Base-by-base conservation (phyloP, 768 basidiomycete genomes). In the Trichaptum fuscoviolaceum region DNA sequence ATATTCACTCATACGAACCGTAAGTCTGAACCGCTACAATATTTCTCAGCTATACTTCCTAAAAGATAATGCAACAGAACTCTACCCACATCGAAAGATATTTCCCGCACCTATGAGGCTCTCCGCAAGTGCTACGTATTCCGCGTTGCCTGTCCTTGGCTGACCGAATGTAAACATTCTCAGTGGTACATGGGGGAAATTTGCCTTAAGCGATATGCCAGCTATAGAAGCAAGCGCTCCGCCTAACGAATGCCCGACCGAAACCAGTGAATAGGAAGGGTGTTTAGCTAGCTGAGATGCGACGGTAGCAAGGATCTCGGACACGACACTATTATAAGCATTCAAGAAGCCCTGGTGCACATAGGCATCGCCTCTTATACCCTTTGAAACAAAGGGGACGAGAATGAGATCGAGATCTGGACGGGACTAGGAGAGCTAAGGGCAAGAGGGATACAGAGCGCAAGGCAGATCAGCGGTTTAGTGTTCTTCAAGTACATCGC, bases 101-200 rank as follows among this genome's bases (percentile, higher is more conserved):
- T 80, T 80, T 1, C 69, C 62, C 7, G 66, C 64, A 1, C 82
- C 82, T 18, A 84, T 65, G 9, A 67, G 65, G 8, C 67, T 67
- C 66, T 84, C 83, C 3, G 82, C 77, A 5, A 81, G 73, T 1
- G 77, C 70, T 5, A 80, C 78, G 67, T 80, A 85, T 1, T 70
- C 71, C 0, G 67, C 67, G 64, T 85, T 75, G 10, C 84, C 84
- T 10, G 78, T 79, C 30, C 84, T 75, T 15, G 84, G 84, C 72
- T 85, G 84, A 80, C 84, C 84, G 70, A 76, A 84, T 0, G 83
- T 85, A 67, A 80, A 85, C 6, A 85, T 66, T 6, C 68, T 72
- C n/a, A 73, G 63, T 12, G 7, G 17, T 15, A 60, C 61, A 0
- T 35, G 26, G 12, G 73, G 71, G 18, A 71, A 52, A 57, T 73